Evolutionary conservation across 352 stramenopile species (phyloP), one percentile per base, ranked within the genome.

Genomic region (Phytophthora sp.): DNA sequence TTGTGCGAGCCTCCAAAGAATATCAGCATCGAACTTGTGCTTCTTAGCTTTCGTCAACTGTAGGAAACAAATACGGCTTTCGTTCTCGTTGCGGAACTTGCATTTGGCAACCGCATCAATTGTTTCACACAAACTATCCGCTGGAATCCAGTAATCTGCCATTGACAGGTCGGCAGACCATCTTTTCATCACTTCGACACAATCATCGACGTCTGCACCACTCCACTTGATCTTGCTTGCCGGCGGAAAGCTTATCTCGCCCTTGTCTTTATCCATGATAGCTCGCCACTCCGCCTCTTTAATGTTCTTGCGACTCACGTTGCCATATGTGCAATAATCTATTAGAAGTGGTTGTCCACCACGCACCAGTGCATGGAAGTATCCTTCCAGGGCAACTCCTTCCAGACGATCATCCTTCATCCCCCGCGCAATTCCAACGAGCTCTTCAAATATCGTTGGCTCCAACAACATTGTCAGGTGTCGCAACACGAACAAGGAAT

Each of bases 1-100:
- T n/a, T 64, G 28, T 15, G 45, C 54, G 46, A 65, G 48, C 15
- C 61, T 8, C 54, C 54, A 61, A 6, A 70, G 54, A 61, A 66
- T 31, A 7, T 17, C 27, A 45, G 11, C 15, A 44, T 54, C 27
- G 27, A 43, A 56, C 24, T 53, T 70, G 46, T 61, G 48, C 8
- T 21, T 50, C 4, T 38, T 56, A n/a, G 39, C 54, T 41, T 51
- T 66, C 27, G 61, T 65, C 54, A 69, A 48, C 53, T 58, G 52
- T n/a, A n/a, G n/a, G n/a, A n/a, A n/a, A n/a, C n/a, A n/a, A n/a
- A n/a, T n/a, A n/a, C n/a, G n/a, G n/a, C n/a, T n/a, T n/a, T n/a
- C n/a, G n/a, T n/a, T n/a, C n/a, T n/a, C n/a, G n/a, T n/a, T n/a
- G n/a, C n/a, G n/a, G n/a, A n/a, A n/a, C n/a, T n/a, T n/a, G n/a